Base-by-base conservation (phyloP, 345 rosid species). In the Capsella bursapastoris region DNA sequence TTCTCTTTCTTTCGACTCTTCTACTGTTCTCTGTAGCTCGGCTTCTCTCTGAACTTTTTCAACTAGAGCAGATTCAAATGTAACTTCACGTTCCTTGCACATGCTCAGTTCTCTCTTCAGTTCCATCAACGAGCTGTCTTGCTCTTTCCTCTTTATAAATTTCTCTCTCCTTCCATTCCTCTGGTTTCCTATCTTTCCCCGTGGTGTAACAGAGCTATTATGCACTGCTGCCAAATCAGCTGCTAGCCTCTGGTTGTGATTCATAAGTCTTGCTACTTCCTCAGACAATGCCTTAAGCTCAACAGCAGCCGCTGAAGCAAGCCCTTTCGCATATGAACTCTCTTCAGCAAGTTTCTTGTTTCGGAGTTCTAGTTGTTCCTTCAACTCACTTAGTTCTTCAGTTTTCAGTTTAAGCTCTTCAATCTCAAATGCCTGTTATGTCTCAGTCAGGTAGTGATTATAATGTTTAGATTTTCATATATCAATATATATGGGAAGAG, bases 221-320 rank as follows among this genome's bases (percentile, higher is more conserved):
- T 68, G 56, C 8, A 31, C 35, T 31, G 92, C 79, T 66, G 85
- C 84, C 57, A 90, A 66, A 77, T 95, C 97, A 25, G 86, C 82
- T 57, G 84, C 66, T 56, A 90, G 80, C 75, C 82, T 86, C 80
- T 88, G 94, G 2, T 95, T 95, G 45, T 85, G 89, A 72, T 87
- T 87, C 97, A 95, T 89, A 31, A 95, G 96, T 81, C 93, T 95
- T 35, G 97, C 76, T 38, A 95, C 90, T 86, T 95, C 97, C 76
- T 90, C 99, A 9, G 97, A 90, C 74, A 95, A 82, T 79, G 97
- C 99, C 83, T 90, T 95, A 58, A 95, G 99, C 82, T 95, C 97
- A 31, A 89, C 91, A 9, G 97, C 97, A 65, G 99, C 99, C 35
- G 99, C 97, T 50, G 97, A 92, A 73, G 99, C 99, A 71, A 95